phyloP scores from a whole-genome alignment of 2,329 filamentous ascomycete genomes.

The Fusarium falciforme region DNA sequence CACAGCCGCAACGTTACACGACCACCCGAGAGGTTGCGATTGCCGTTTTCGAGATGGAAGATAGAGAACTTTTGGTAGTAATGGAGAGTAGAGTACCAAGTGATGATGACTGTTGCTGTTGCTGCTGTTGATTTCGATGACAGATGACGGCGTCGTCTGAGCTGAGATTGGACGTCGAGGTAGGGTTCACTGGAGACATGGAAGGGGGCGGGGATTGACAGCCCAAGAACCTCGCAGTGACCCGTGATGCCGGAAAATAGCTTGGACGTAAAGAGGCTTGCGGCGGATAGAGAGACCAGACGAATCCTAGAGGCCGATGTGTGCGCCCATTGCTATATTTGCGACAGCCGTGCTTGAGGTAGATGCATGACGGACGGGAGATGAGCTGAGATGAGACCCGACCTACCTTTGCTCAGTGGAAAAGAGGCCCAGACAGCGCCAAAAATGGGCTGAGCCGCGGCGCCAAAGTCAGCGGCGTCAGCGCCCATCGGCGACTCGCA shows the following conservation, averaged over 20 bases:
- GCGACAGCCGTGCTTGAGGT: constrained; percentile 25
- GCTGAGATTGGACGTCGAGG: background rate
- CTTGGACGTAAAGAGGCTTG: constrained; percentile 7
- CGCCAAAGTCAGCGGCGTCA: background rate
- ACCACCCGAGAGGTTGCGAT: constrained; percentile 12
- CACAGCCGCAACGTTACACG: constrained; percentile 46
- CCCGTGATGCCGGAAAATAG: constrained; percentile 3
- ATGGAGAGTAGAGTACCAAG: background rate
- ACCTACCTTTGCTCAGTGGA: background rate
- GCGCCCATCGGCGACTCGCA: background rate
- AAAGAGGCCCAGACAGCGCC: background rate
- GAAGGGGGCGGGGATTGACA: constrained; percentile 20
- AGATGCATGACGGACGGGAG: background rate
- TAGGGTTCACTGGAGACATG: constrained; percentile 5
- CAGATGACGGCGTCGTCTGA: background rate
- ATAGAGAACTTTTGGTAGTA: background rate
- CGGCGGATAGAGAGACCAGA: constrained; percentile 18
- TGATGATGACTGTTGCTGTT: background rate
- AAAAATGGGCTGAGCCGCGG: background rate
- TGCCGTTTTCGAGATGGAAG: background rate
- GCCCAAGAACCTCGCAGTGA: constrained; percentile 8
- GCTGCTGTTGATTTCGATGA: background rate
- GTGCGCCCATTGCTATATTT: constrained; percentile 40
- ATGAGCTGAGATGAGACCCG: background rate
- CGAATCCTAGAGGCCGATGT: constrained; percentile 12